phyloP scores from a whole-genome alignment of 192 early-diverging fungal species.

The Jimgerdemannia lactiflua region DNA sequence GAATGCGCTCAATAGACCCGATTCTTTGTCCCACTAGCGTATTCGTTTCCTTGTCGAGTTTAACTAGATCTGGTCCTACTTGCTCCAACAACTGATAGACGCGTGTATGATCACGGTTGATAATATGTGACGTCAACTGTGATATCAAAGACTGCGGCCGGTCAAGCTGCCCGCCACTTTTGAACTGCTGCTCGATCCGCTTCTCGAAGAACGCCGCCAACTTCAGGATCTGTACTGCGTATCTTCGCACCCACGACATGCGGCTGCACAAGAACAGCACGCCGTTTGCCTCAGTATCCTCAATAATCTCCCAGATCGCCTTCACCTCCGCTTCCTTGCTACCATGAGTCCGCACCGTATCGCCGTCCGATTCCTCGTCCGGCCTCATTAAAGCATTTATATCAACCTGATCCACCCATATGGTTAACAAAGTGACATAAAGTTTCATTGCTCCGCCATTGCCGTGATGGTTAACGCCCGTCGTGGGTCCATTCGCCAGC shows the following conservation, averaged over 20 bases:
- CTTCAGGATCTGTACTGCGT: constrained; percentile 60
- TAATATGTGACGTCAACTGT: constrained; percentile 21
- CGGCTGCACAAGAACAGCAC: constrained; percentile 67
- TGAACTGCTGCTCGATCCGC: constrained; percentile 20
- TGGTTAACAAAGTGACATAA: constrained; percentile 61
- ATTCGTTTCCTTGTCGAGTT: constrained; percentile 49
- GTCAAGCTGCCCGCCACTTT: constrained; percentile 1
- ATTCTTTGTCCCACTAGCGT: constrained; percentile 35
- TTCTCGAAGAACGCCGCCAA: constrained; percentile 49
- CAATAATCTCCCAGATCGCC: constrained; percentile 44
- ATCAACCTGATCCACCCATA: constrained; percentile 49
- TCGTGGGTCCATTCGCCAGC: constrained; percentile 22
- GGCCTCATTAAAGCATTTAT: constrained; percentile 14
- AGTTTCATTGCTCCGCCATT: constrained; percentile 60
- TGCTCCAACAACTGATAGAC: constrained; percentile 29
- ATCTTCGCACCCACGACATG: constrained; percentile 50
- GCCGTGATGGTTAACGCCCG: constrained; percentile 11
- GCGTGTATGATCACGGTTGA: constrained; percentile 21
- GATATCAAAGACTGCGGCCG: constrained; percentile 1
- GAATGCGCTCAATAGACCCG: constrained; percentile 34
- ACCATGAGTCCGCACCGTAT: not conserved
- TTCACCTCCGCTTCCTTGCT: not conserved
- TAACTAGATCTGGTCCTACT: constrained; percentile 44
- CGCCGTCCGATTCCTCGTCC: constrained; percentile 1
- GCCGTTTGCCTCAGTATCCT: constrained; percentile 73